These are phyloP conservation scores for Lentithecium fluviatile DNA, from an alignment of 495 filamentous ascomycete genomes.

Conservation along the genomic window DNA sequence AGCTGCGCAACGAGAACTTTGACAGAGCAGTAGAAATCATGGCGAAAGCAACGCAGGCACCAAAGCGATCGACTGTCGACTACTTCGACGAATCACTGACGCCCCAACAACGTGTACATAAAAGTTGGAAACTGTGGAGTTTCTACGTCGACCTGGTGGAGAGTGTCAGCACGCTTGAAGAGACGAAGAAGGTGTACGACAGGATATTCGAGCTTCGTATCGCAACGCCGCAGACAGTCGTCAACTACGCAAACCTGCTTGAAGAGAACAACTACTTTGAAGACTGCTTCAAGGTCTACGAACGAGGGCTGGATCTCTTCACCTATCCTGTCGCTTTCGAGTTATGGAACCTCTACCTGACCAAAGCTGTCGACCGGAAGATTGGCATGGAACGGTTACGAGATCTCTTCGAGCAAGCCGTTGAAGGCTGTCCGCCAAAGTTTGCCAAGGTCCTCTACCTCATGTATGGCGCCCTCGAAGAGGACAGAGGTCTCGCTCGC, in stretches of 20 bases:
- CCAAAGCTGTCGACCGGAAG: constrained; percentile 93
- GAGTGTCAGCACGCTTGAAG: constrained; percentile 84
- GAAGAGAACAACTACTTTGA: constrained; percentile 97
- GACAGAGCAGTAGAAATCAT: constrained; percentile 92
- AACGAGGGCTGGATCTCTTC: constrained; percentile 95
- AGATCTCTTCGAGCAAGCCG: constrained; percentile 95
- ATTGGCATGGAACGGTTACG: constrained; percentile 91
- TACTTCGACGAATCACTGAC: constrained; percentile 96
- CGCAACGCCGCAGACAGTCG: constrained; percentile 95
- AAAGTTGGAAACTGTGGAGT: constrained; percentile 99
- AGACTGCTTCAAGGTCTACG: constrained; percentile 97
- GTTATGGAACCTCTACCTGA: constrained; percentile 97
- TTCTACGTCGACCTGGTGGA: constrained; percentile 99
- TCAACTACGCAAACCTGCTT: constrained; percentile 95
- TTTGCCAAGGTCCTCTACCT: constrained; percentile 95
- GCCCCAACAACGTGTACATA: constrained; percentile 95
- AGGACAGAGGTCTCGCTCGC: constrained; percentile 91
- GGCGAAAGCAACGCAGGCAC: constrained; percentile 93
- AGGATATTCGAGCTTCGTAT: constrained; percentile 98
- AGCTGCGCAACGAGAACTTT: constrained; percentile 92
- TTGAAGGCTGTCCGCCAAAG: constrained; percentile 90
- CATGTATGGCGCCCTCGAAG: constrained; percentile 98
- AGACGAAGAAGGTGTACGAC: constrained; percentile 92
- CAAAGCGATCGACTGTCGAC: constrained; percentile 91
- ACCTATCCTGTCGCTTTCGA: constrained; percentile 97